A percentile compares a stretch with the other conserved stretches of the same genome.
phyloP scores from a whole-genome alignment of 2,329 filamentous ascomycete species.

The Penicillium sp. region DNA sequence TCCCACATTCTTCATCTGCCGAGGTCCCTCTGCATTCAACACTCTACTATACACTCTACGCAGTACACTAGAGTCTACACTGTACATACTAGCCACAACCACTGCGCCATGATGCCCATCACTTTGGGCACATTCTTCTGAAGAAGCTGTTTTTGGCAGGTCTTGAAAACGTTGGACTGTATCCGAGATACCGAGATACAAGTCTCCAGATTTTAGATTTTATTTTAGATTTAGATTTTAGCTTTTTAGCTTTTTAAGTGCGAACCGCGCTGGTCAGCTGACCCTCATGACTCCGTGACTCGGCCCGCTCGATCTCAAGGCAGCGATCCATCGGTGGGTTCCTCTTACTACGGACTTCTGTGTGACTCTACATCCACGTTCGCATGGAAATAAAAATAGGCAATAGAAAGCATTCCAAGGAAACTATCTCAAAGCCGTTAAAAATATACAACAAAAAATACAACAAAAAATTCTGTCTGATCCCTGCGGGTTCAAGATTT shows the following conservation, averaged over 20 bases:
- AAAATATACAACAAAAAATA: background rate
- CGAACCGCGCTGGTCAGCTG: background rate
- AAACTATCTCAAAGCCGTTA: no score
- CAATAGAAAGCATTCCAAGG: no score
- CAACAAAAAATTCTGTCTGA: background rate
- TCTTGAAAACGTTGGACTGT: background rate
- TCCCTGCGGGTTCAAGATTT: background rate
- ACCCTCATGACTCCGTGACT: background rate
- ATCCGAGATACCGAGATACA: background rate
- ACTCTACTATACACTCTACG: background rate
- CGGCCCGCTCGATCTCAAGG: no score
- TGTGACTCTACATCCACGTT: background rate
- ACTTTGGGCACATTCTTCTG: background rate
- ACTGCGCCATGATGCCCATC: slow-evolving; percentile 2
- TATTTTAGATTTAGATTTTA: no score
- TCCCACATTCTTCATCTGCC: background rate
- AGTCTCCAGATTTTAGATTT: background rate
- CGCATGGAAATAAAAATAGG: no score
- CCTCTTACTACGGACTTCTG: no score
- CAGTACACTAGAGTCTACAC: background rate
- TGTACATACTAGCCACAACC: slow-evolving; percentile 3
- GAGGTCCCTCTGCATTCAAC: background rate
- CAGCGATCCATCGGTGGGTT: no score
- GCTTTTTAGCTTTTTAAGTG: no score
- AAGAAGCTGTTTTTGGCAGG: background rate